These are phyloP conservation scores for Styphnolobium japonicum DNA, from an alignment of 306 rosid species.

Conservation along the genomic window DNA sequence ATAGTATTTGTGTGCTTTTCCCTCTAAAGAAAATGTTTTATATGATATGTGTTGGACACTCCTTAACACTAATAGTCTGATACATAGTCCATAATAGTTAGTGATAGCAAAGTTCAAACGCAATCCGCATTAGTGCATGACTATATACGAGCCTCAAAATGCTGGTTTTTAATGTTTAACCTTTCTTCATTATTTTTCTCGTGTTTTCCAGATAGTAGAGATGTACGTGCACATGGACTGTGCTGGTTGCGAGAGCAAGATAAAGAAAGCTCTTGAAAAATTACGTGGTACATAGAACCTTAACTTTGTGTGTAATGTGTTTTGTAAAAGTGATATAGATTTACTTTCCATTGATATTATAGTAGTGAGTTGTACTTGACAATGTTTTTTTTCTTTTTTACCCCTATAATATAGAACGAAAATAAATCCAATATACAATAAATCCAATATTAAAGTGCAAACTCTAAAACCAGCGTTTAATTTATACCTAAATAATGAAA, in stretches of 20 bases:
- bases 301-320: neutral
- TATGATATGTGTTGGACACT: neutral
- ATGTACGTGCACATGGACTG: constrained; percentile 70
- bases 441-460: no score
- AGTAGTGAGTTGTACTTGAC: no score
- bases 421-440: no score
- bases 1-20: no score
- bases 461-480: no score
- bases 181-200: neutral
- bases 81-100: neutral
- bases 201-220: constrained; percentile 52
- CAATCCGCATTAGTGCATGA: neutral
- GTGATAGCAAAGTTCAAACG: neutral
- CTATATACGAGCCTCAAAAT: neutral
- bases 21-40: neutral
- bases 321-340: neutral
- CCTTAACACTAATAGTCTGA: neutral
- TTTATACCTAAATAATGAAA: no score
- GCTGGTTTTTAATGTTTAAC: neutral
- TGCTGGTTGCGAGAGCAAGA: constrained; percentile 61
- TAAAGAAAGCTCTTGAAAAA: constrained; percentile 57
- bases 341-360: neutral
- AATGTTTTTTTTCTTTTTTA: no score
- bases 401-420: no score
- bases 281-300: constrained; percentile 38